Percentiles rank a stretch among this genome's conserved stretches.
Conservation (phyloP, 1,284 basidiomycete genomes). For the Waitea zeae region DNA sequence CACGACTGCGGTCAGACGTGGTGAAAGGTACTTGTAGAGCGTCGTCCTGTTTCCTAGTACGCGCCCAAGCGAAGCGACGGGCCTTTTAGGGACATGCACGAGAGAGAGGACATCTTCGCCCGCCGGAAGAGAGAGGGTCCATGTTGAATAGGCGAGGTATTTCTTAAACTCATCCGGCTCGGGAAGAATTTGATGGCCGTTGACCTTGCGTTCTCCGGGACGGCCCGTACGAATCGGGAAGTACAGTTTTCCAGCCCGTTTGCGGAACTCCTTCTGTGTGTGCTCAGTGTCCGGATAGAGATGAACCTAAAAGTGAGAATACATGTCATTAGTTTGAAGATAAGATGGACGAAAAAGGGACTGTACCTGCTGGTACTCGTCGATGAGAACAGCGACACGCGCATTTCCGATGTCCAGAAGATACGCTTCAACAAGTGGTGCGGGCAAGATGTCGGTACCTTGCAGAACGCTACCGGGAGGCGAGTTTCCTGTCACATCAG, state of each 20-base stretch:
- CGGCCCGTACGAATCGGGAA: conserved; percentile 35
- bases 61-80: conserved; percentile 65
- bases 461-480: conserved; percentile 21
- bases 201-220: conserved; percentile 23
- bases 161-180: conserved; percentile 21
- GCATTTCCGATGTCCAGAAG: conserved; percentile 23
- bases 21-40: conserved; percentile 91
- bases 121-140: conserved; percentile 41
- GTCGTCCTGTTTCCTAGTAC: conserved; percentile 80
- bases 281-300: conserved; percentile 42
- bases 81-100: conserved; percentile 27
- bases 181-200: conserved; percentile 36
- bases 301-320: too few species aligned
- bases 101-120: conserved; percentile 34
- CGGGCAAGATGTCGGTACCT: conserved; percentile 40
- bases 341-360: conserved; percentile 10
- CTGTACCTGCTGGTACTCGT: conserved; percentile 46
- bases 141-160: conserved; percentile 40
- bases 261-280: conserved; percentile 23
- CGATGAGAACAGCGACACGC: conserved; percentile 41
- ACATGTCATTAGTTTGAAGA: too few species aligned
- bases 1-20: conserved; percentile 54
- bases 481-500: conserved; percentile 22
- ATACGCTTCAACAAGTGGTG: conserved; percentile 40
- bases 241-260: conserved; percentile 24